Base-by-base conservation (phyloP, 257 asterid species). In the Solanum microdontum region DNA sequence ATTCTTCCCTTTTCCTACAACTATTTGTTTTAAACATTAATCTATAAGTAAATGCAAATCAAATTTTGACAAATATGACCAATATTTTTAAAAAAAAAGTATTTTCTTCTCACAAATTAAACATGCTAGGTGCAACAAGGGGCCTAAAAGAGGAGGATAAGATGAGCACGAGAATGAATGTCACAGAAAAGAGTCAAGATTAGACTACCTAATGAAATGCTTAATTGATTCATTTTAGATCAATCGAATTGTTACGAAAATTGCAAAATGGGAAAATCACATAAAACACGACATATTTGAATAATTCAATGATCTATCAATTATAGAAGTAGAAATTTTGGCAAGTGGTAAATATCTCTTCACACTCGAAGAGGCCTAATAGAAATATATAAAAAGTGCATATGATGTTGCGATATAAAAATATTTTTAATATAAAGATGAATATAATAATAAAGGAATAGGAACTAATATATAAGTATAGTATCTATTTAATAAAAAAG, bases 221-320 rank as follows among this genome's bases (percentile, higher is more conserved):
- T 15, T 51, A 0, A 51, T 51, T 51, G 8, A 5, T 51, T 51
- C 60, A 51, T 15, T 51, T 1, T 8, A 51, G 1, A 15, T 15
- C 23, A 51, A 51, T 51, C 23, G 3, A 51, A 51, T 51, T 51
- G 62, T 0, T 51, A 51, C 0, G 8, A 1, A 51, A 51, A 2
- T 0, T 15, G 0, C 0, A 51, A 0, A 6, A 51, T 51, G 62
- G 3, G 8, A 51, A 51, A 51, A 6, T 0, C 0, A 51, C 8
- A 51, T 0, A 0, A 15, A 51, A 15, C 9, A 51, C 62, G 8
- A 51, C 23, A 51, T 51, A 17, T 15, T 15, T 51, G 23, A 51
- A 51, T 51, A 51, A 51, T 2, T 51, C 23, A 17, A 51, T 51
- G 9, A 51, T 2, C 9, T 51, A 15, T 2, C 23, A 51, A 15